Conservation (phyloP, 1,284 basidiomycete species). For the Microstroma glucosiphilum region DNA sequence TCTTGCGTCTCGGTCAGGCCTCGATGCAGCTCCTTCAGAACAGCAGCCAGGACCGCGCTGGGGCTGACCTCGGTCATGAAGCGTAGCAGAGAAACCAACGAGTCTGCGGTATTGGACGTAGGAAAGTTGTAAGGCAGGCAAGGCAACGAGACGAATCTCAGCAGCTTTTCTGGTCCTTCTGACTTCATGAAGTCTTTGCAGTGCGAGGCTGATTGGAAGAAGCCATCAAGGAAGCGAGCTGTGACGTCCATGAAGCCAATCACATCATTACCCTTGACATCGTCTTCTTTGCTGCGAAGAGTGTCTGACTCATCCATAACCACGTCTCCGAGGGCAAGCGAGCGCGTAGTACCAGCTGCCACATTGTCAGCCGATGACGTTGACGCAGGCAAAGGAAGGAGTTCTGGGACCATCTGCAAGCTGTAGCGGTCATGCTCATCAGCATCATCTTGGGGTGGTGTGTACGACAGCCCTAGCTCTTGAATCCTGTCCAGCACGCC, state of each 20-base stretch:
- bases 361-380: background rate
- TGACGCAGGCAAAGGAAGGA: background rate
- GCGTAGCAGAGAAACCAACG: constrained; percentile 78
- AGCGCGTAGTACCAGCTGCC: constrained; percentile 9
- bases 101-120: constrained; percentile 71
- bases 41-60: constrained; percentile 65
- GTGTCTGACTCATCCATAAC: constrained; percentile 26
- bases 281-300: constrained; percentile 24
- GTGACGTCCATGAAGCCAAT: constrained; percentile 41
- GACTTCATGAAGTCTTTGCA: constrained; percentile 82
- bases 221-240: constrained; percentile 64
- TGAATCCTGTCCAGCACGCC: constrained; percentile 67
- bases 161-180: constrained; percentile 70
- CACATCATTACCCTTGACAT: constrained; percentile 29
- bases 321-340: constrained; percentile 31
- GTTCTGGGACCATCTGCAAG: constrained; percentile 19
- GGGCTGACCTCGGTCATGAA: constrained; percentile 81
- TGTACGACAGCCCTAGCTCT: constrained; percentile 61
- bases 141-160: constrained; percentile 71
- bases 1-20: constrained; percentile 66
- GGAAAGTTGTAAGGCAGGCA: constrained; percentile 86
- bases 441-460: constrained; percentile 19
- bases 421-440: constrained; percentile 26
- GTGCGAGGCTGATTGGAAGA: constrained; percentile 80
- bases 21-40: constrained; percentile 66